Evolutionary conservation across 306 rosid genomes (phyloP).

Genomic region (Rosa persica): DNA sequence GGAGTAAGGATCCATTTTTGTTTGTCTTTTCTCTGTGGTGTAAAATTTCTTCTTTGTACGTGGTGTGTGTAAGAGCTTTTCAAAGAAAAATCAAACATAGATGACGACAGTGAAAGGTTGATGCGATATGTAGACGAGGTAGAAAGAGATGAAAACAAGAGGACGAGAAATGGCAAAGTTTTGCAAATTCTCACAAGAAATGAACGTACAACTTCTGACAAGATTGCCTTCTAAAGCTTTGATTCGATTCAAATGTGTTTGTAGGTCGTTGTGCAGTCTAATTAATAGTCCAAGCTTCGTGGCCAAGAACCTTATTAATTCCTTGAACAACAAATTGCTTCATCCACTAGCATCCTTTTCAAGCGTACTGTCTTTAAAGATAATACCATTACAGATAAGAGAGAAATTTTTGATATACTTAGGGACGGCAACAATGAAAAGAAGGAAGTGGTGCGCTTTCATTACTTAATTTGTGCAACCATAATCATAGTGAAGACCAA

Average conservation of each 20-base stretch:
- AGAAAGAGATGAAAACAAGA: too few relatives aligned
- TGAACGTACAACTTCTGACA: background rate
- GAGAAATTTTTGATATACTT: background rate
- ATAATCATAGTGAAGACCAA: background rate
- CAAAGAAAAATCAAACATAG: too few relatives aligned
- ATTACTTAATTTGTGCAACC: background rate
- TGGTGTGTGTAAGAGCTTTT: too few relatives aligned
- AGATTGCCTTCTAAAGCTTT: conserved; percentile 2
- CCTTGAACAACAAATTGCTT: background rate
- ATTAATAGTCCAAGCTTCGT: background rate
- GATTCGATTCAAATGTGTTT: background rate
- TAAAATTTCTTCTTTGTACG: too few relatives aligned
- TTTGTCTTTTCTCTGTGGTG: too few relatives aligned
- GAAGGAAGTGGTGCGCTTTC: background rate
- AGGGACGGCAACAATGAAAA: background rate
- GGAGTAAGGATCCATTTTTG: too few relatives aligned
- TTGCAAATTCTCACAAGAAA: too few relatives aligned
- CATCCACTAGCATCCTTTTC: background rate
- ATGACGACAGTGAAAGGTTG: too few relatives aligned
- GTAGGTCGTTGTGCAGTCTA: background rate
- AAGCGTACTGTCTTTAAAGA: background rate
- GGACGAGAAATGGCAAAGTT: too few relatives aligned
- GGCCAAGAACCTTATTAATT: background rate
- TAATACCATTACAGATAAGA: background rate
- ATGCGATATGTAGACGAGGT: too few relatives aligned